Evolutionary conservation across 2,329 filamentous ascomycete species (phyloP), one percentile per base, ranked within the genome.

Genomic region (Fusarium pseudograminearum): DNA sequence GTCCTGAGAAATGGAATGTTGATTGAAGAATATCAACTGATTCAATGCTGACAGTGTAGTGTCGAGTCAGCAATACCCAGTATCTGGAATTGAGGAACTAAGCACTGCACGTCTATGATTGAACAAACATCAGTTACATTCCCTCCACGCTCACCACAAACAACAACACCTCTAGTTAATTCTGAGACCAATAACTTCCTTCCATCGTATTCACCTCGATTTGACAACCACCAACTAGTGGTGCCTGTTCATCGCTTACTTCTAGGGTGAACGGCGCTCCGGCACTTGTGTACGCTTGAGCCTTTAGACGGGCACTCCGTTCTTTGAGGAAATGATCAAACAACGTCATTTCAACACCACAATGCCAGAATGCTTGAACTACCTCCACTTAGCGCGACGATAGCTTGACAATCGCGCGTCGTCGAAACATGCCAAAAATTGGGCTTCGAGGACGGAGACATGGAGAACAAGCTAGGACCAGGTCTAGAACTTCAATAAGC

Each of bases 311-410:
- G 54, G 55, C 70, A 63, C 22, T 44, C 58, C 65, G 61, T 57
- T 60, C 56, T 36, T 48, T 36, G 22, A 61, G 36, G 52, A 63
- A 31, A 70, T 63, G 57, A 45, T 61, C 51, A 55, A 62, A 57
- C 46, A 68, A 74, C 70, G 69, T 74, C 72, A 74, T 65, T 50
- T 69, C 45, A 56, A 62, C 51, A 59, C 44, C 31, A 51, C 42
- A 46, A 63, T 62, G 47, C 46, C 31, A 50, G 40, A 46, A 58
- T 63, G 53, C 41, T 61, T 51, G 33, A 15, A 54, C 40, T 33
- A 38, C 65, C 69, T 72, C 72, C 72, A 74, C 72, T 74, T 74
- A 54, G 72, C 61, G 57, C 52, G 47, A 45, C 46, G 40, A 66
- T 63, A 57, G 68, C 57, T 65, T 57, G 40, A 64, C 51, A 57